Evolutionary conservation across 352 stramenopile genomes (phyloP).

Genomic region (Phytophthora citrophthora): DNA sequence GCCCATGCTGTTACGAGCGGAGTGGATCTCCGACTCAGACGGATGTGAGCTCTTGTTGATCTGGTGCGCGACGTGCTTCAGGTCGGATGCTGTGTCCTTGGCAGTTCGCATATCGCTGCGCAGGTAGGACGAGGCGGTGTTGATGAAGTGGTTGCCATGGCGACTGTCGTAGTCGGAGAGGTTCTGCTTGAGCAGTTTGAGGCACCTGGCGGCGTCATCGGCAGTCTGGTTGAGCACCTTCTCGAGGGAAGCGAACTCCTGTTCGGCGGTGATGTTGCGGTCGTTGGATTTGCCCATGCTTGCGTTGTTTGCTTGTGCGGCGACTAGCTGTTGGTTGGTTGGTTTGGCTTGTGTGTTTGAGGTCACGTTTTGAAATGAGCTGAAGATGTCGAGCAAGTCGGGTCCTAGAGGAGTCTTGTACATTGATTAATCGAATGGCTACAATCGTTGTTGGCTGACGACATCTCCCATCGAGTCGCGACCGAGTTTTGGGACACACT

Average conservation of each 20-base stretch:
- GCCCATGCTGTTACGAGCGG: conserved; percentile 20
- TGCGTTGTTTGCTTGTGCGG: conserved; percentile 3
- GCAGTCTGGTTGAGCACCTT: conserved; percentile 26
- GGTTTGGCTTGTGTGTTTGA: conserved; percentile 14
- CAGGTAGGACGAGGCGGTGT: conserved; percentile 28
- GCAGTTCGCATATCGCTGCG: conserved; percentile 21
- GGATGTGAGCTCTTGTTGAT: conserved; percentile 18
- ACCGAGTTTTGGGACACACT: not conserved
- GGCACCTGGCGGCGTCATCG: conserved; percentile 20
- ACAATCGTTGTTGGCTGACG: conserved; percentile 8
- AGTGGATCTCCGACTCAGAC: conserved; percentile 13
- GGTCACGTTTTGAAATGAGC: conserved; percentile 25
- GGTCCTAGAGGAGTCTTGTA: too few relatives aligned
- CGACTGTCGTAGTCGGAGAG: conserved; percentile 28
- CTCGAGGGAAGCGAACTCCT: conserved; percentile 27
- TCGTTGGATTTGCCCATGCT: conserved; percentile 25
- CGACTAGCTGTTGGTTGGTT: conserved; percentile 4
- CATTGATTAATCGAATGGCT: not conserved
- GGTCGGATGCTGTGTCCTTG: conserved; percentile 23
- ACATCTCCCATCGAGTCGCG: conserved; percentile 10
- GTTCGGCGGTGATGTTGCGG: conserved; percentile 10
- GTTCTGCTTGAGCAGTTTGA: conserved; percentile 31
- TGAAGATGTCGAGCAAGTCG: not conserved
- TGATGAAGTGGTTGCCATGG: conserved; percentile 25
- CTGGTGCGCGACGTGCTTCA: conserved; percentile 23